Evolutionary conservation across 768 basidiomycete genomes (phyloP).

Genomic region (Mycena albidolilacea): DNA sequence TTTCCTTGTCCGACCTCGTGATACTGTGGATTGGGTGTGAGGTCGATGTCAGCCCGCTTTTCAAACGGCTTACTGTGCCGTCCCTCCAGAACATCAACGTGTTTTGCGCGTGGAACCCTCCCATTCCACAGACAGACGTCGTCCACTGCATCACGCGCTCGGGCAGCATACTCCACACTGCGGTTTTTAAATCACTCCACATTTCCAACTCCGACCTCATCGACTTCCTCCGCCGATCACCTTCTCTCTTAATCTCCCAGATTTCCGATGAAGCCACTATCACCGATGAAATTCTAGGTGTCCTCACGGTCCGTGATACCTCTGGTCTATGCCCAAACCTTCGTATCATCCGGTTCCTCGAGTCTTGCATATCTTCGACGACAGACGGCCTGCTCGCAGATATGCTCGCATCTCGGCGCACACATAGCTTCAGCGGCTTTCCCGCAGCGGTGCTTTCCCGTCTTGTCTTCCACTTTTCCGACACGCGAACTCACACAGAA

Average conservation of each 20-base stretch:
- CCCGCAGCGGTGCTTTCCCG: conserved; percentile 12
- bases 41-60: conserved; percentile 28
- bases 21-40: conserved; percentile 29
- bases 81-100: conserved; percentile 30
- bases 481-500: conserved; percentile 12
- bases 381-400: conserved; percentile 29
- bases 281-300: conserved; percentile 21
- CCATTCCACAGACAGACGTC: conserved; percentile 22
- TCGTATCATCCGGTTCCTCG: conserved; percentile 32
- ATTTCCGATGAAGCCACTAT: conserved; percentile 23
- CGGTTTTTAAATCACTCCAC: conserved; percentile 27
- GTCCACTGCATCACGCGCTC: conserved; percentile 11
- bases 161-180: conserved; percentile 2
- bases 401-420: conserved; percentile 29
- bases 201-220: conserved; percentile 26
- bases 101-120: conserved; percentile 9
- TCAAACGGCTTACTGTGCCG: conserved; percentile 19
- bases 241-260: conserved; percentile 27
- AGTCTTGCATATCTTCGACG: conserved; percentile 19
- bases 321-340: conserved; percentile 28
- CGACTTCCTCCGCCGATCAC: conserved; percentile 24
- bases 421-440: not conserved
- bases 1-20: conserved; percentile 24
- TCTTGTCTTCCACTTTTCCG: conserved; percentile 26
- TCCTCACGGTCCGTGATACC: conserved; percentile 18